A percentile compares a stretch with the other conserved stretches of the same genome.
Evolutionary conservation across 2,329 filamentous ascomycete genomes (phyloP).

Genomic region (Monilinia aucupariae): DNA sequence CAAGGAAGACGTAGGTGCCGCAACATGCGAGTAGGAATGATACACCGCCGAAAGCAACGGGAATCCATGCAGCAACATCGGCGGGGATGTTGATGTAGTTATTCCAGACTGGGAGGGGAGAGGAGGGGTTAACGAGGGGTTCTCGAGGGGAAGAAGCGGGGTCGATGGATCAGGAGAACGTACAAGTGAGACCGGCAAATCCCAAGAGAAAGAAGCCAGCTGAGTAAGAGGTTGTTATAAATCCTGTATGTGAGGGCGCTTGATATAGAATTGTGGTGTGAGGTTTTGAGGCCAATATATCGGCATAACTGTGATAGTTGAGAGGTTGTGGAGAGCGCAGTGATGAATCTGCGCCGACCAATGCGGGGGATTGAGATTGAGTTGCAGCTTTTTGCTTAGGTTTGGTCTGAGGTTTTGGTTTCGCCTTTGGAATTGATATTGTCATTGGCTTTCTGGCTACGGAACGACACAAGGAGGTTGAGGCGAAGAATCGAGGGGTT

Average conservation of each 20-base stretch:
- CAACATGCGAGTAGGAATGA: conserved; percentile 55
- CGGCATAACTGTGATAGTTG: conserved; percentile 44
- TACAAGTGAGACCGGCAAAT: conserved; percentile 47
- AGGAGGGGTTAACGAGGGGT: neutral
- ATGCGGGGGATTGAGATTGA: conserved; percentile 1
- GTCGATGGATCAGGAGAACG: neutral
- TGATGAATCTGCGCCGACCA: neutral
- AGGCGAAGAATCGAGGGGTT: conserved; percentile 25
- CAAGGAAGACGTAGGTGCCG: conserved; percentile 54
- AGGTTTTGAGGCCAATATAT: conserved; percentile 49
- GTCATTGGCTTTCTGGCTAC: conserved; percentile 19
- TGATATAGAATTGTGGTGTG: conserved; percentile 58
- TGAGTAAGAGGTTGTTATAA: conserved; percentile 54
- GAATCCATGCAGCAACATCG: conserved; percentile 51
- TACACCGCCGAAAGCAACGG: conserved; percentile 51
- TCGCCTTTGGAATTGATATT: conserved; percentile 1
- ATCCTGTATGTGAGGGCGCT: conserved; percentile 57
- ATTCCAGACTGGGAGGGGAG: conserved; percentile 33
- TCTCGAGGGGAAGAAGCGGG: neutral
- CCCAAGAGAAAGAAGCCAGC: conserved; percentile 49
- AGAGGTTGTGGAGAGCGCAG: neutral
- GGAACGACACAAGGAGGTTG: conserved; percentile 24
- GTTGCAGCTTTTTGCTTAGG: neutral
- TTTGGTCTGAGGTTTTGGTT: conserved; percentile 15
- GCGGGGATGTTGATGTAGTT: conserved; percentile 46